A percentile compares a stretch with the other conserved stretches of the same genome.
Conservation (phyloP, 345 rosid species). For the Boechera retrofracta region DNA sequence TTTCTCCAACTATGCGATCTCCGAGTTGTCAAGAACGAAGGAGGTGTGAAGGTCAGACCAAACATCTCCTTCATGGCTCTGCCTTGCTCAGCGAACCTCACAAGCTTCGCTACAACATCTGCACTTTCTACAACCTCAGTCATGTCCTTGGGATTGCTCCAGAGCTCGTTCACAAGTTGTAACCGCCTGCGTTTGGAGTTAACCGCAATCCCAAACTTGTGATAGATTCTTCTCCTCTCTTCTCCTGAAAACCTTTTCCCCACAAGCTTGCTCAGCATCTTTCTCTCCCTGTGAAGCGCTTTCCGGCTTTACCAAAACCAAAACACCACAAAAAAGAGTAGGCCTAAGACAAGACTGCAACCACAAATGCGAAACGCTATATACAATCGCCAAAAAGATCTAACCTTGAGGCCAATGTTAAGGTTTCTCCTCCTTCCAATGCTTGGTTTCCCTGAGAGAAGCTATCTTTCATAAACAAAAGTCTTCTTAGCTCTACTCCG, state of each 20-base stretch:
- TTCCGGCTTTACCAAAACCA: slow-evolving; percentile 55
- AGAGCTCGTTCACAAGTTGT: slow-evolving; percentile 71
- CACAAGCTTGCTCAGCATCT: slow-evolving; percentile 82
- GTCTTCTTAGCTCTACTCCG: slow-evolving; percentile 94
- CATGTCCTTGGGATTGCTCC: slow-evolving; percentile 71
- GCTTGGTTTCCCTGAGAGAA: slow-evolving; percentile 67
- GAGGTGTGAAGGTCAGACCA: slow-evolving; percentile 80
- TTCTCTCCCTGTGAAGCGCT: slow-evolving; percentile 75
- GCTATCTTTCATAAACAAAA: slow-evolving; percentile 77
- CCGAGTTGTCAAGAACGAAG: slow-evolving; percentile 49
- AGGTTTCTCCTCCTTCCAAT: slow-evolving; percentile 56
- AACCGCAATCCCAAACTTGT: slow-evolving; percentile 75
- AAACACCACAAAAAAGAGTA: slow-evolving; percentile 6
- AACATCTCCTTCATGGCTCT: slow-evolving; percentile 86
- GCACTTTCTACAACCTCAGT: slow-evolving; percentile 71
- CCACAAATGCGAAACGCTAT: slow-evolving; percentile 8
- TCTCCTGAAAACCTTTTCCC: slow-evolving; percentile 68
- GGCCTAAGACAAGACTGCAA: slow-evolving; percentile 23
- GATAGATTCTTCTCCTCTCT: slow-evolving; percentile 67
- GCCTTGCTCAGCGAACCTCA: slow-evolving; percentile 82
- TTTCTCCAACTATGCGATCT: slow-evolving; percentile 69
- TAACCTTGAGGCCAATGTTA: slow-evolving; percentile 75
- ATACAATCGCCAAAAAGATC: background rate
- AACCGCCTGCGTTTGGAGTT: slow-evolving; percentile 79
- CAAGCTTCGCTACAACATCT: slow-evolving; percentile 79